Conservation (phyloP, 257 asterid genomes). For the Handroanthus guayacan region DNA sequence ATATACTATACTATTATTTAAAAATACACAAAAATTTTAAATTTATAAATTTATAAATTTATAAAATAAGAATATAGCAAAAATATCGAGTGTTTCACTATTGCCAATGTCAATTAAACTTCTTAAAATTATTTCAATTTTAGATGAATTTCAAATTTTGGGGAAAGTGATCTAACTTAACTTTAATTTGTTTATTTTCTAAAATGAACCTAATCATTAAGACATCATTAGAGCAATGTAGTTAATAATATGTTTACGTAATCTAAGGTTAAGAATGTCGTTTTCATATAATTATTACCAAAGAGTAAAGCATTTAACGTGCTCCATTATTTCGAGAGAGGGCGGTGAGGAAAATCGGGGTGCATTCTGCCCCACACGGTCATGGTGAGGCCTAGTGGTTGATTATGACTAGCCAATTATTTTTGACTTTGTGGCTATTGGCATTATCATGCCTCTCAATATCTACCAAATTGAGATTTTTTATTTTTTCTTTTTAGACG, state of each 20-base stretch:
- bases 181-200: not conserved
- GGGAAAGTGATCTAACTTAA: not conserved
- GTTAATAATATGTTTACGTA: constrained; percentile 3
- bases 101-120: too few species aligned
- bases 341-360: not conserved
- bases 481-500: not conserved
- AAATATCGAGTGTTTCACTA: too few species aligned
- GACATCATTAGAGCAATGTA: constrained; percentile 12
- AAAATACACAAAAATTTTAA: too few species aligned
- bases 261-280: constrained; percentile 19
- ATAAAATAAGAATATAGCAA: too few species aligned
- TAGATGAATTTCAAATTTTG: not conserved
- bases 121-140: too few species aligned
- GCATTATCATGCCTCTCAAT: not conserved
- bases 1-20: too few species aligned
- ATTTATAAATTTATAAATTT: too few species aligned
- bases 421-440: not conserved
- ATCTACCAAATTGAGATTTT: not conserved
- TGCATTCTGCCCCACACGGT: constrained; percentile 11
- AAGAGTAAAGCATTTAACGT: constrained; percentile 20
- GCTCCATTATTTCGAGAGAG: not conserved
- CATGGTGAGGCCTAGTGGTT: constrained; percentile 10
- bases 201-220: not conserved
- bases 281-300: constrained; percentile 25
- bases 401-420: constrained; percentile 11